Conservation (phyloP, 148 eudicot genomes). For the Nepenthes mirabilis region DNA sequence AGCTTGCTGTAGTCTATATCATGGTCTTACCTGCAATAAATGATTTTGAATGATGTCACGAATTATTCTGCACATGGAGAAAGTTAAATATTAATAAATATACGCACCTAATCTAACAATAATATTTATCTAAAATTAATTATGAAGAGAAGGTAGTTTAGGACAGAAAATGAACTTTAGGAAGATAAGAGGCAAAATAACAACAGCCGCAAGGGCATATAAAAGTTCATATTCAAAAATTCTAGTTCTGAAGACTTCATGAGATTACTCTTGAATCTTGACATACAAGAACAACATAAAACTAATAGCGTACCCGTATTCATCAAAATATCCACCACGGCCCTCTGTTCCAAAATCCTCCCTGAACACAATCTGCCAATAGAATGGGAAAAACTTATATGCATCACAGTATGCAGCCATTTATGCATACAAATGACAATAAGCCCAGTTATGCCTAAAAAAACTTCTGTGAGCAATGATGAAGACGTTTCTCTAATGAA, state of each 20-base stretch:
- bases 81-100: not conserved
- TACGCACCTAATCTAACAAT: not conserved
- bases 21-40: conserved; percentile 66
- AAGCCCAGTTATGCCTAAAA: no score
- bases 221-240: no score
- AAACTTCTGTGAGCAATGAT: no score
- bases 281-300: not conserved
- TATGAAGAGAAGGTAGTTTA: not conserved
- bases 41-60: conserved; percentile 98
- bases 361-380: conserved; percentile 80
- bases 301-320: conserved; percentile 62
- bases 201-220: no score
- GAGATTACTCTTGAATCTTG: no score
- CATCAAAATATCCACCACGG: conserved; percentile 95
- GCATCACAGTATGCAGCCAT: not conserved
- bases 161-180: not conserved
- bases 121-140: not conserved
- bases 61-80: conserved; percentile 51
- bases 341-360: conserved; percentile 99
- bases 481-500: no score
- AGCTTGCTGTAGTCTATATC: not conserved
- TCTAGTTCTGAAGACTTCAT: no score
- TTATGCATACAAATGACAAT: not conserved
- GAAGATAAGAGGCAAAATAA: no score
- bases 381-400: not conserved